A percentile compares a stretch with the other conserved stretches of the same genome.
Evolutionary conservation across 2,329 filamentous ascomycete genomes (phyloP).

Genomic region (Fusarium brachygibbosum): DNA sequence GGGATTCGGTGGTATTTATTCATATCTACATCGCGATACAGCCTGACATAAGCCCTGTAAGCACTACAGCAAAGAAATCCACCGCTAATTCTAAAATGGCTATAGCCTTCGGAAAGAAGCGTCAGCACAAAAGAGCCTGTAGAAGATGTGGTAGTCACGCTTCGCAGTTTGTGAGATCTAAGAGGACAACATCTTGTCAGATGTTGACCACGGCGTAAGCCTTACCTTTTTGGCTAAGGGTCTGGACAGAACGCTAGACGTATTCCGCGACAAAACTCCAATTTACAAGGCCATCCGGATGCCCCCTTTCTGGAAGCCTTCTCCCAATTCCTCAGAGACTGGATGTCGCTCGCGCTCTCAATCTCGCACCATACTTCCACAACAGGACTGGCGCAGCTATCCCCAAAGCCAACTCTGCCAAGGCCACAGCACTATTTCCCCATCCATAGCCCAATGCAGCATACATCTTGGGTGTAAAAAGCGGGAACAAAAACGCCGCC

Average conservation of each 20-base stretch:
- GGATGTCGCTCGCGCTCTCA: conserved; percentile 42
- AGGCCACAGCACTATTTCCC: conserved; percentile 56
- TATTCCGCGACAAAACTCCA: not conserved
- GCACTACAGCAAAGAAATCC: not conserved
- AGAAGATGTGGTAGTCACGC: not conserved
- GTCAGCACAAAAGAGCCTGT: not conserved
- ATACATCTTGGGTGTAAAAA: conserved; percentile 62
- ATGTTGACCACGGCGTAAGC: no score
- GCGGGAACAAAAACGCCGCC: conserved; percentile 63
- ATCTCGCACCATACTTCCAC: conserved; percentile 57
- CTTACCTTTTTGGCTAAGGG: not conserved
- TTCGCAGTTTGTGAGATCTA: not conserved
- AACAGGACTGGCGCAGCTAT: conserved; percentile 57
- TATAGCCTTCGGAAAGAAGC: no score
- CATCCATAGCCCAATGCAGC: conserved; percentile 55
- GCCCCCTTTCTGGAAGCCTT: accelerated
- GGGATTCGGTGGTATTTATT: not conserved
- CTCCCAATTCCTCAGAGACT: not conserved
- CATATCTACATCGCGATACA: not conserved
- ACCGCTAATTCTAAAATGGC: not conserved
- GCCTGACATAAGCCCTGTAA: not conserved
- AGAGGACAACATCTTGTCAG: not conserved
- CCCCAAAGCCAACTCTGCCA: conserved; percentile 54
- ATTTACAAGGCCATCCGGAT: not conserved
- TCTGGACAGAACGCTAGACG: no score